A percentile compares a stretch with the other conserved stretches of the same genome.
Evolutionary conservation across 2,329 filamentous ascomycete genomes (phyloP).

Genomic region (Thielaviopsis musarum): DNA sequence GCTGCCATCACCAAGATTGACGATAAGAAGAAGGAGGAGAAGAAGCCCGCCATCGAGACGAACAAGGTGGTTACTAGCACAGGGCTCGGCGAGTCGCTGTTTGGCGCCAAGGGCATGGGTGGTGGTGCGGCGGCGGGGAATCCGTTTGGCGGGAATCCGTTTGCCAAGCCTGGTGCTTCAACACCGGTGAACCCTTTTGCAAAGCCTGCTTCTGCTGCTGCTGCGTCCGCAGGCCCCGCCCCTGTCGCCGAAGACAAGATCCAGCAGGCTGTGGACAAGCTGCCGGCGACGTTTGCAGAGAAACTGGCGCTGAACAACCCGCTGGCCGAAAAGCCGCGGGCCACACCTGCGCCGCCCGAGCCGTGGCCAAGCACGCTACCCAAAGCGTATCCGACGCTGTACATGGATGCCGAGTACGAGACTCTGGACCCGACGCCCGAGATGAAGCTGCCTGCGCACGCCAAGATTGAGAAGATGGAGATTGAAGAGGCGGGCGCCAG

Average conservation of each 20-base stretch:
- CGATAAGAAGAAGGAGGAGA: constrained; percentile 20
- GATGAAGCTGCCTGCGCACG: constrained; percentile 32
- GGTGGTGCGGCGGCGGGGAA: constrained; percentile 18
- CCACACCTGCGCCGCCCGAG: constrained; percentile 49
- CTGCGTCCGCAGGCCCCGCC: constrained; percentile 11
- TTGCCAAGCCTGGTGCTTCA: constrained; percentile 23
- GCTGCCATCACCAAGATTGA: constrained; percentile 11
- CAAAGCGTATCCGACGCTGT: constrained; percentile 54
- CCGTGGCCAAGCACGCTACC: constrained; percentile 50
- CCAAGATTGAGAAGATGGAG: constrained; percentile 27
- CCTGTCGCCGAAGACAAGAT: constrained; percentile 7
- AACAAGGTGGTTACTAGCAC: constrained; percentile 17
- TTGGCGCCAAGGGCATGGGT: constrained; percentile 41
- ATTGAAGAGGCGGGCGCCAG: constrained; percentile 20
- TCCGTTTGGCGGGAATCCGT: constrained; percentile 30
- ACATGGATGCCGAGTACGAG: constrained; percentile 86
- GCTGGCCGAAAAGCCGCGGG: constrained; percentile 17
- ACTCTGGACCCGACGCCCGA: constrained; percentile 47
- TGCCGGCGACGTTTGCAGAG: constrained; percentile 51
- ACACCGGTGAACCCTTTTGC: constrained; percentile 43
- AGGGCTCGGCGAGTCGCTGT: constrained; percentile 49
- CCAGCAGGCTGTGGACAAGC: constrained; percentile 16
- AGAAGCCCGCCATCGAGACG: constrained; percentile 18
- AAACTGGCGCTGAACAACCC: constrained; percentile 56
- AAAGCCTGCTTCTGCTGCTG: constrained; percentile 19